Base-by-base conservation (phyloP, 805 yeast species). In the Hanseniaspora pseudoguilliermondii region DNA sequence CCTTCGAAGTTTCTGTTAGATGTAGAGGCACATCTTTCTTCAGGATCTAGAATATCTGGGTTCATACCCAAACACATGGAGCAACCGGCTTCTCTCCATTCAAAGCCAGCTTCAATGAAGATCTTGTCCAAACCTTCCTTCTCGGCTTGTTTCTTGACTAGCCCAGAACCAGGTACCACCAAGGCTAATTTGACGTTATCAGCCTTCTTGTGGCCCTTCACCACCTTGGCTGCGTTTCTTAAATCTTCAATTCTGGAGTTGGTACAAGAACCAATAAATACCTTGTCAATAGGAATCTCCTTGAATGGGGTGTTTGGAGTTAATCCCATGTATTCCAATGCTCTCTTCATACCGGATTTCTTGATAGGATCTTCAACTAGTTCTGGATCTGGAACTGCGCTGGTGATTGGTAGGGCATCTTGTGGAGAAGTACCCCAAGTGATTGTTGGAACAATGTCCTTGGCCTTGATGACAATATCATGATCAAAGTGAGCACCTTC, bases 381-480 rank as follows among this genome's bases (percentile, higher is more conserved):
- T n/a, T 81, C 68, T 59, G 98, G 98, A 68, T 93, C 95, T 53
- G 98, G 98, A 47, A 89, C 95, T 20, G 72, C 65, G 39, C 86
- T 95, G 16, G 95, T 84, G 64, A 93, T 90, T 59, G 98, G 97
- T 60, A 93, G 75, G 48, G 97, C 97, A 68, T 93, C 98, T 73
- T 93, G 97, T 35, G 98, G 98, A 64, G 97, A 91, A 63, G 93
- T 93, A 75, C 98, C 98, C 98, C 98, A 93, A 27, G 98, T 93
- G 59, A 93, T 88, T 25, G 98, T 93, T 62, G 98, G 98, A 52
- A 86, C 81, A 59, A 93, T 83, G 64, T 91, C 97, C 27, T 76
- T 72, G 54, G 95, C 95, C 61, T 83, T 75, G 68, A 93, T 86
- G 47, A 75, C 73, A 63, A 93, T 83, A 63, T 87, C 96, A 62